Evolutionary conservation across 129 eudicot genomes (phyloP).

Genomic region (Lactuca saligna): DNA sequence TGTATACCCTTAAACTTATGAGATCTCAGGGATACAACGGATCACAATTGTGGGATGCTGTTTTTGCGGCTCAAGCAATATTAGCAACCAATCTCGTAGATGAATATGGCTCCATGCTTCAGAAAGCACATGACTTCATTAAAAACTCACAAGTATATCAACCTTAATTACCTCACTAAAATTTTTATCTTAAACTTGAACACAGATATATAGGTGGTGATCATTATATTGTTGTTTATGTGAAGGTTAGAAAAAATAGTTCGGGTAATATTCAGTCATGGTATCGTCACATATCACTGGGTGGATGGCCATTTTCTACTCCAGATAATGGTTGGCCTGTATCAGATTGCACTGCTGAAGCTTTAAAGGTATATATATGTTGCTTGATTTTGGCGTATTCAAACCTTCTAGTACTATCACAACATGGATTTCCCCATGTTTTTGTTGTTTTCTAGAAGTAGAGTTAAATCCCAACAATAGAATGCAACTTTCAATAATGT

Average conservation of each 20-base stretch:
- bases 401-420: no score
- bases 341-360: slow-evolving; percentile 75
- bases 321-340: slow-evolving; percentile 68
- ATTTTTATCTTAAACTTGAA: neutral
- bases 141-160: slow-evolving; percentile 50
- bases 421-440: no score
- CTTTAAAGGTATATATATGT: slow-evolving; percentile 41
- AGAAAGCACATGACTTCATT: slow-evolving; percentile 55
- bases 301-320: slow-evolving; percentile 78
- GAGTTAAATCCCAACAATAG: neutral
- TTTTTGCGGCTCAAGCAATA: slow-evolving; percentile 65
- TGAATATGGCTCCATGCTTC: slow-evolving; percentile 47
- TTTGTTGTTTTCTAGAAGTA: no score
- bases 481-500: neutral
- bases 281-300: slow-evolving; percentile 61
- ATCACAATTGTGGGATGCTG: slow-evolving; percentile 65
- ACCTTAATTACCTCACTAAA: neutral
- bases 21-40: slow-evolving; percentile 60
- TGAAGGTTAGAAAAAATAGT: slow-evolving; percentile 46
- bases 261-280: slow-evolving; percentile 39
- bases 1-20: slow-evolving; percentile 1
- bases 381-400: neutral
- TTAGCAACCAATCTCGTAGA: slow-evolving; percentile 39
- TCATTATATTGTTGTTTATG: slow-evolving; percentile 1
- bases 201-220: neutral